Base-by-base conservation (phyloP, 2,329 filamentous ascomycete genomes). In the Talaromyces sp. region DNA sequence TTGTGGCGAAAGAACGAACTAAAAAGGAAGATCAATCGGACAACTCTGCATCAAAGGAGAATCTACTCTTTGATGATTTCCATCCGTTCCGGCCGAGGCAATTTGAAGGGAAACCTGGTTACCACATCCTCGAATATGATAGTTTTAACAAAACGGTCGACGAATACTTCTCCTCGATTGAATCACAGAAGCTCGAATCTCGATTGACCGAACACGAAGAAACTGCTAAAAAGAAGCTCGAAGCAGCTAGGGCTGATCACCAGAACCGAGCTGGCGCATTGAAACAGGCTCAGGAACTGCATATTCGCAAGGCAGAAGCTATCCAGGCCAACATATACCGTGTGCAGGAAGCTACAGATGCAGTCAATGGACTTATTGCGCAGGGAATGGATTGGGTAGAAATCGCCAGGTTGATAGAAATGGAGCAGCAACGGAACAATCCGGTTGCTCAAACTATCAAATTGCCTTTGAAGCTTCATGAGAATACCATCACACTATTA, bases 311-410 rank as follows among this genome's bases (percentile, higher is more conserved):
- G 76, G 95, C 94, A 2, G 89, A 89, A 63, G 92, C 93, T 0
- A 95, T 99, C 48, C 88, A 97, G 75, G 91, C 92, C 24, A 98
- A 99, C 72, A 83, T 92, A 1, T 92, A 96, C 73, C 87, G 93
- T 60, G 93, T 98, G 0, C 91, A 97, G 74, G 95, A 98, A 78
- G 93, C 92, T 4, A 93, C 93, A 75, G 91, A 93, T 74, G 93
- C 95, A 3, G 89, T 99, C 62, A 98, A 96, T 75, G 91, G 92
- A 0, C 81, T 98, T n/a, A 87, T 99, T 66, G 87, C 87, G 5
- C 92, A 97, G 73, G 94, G 94, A 11, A 98, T 98, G 93, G 95
- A 99, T 72, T 99, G 95, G 95, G 88, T 92, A 11, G 91, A 97
- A 69, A 93, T 98, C 71, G 92, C 87, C 10, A 90, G 90, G 65